Base-by-base conservation (phyloP, 2,329 filamentous ascomycete genomes). In the Colletotrichum shisoi region DNA sequence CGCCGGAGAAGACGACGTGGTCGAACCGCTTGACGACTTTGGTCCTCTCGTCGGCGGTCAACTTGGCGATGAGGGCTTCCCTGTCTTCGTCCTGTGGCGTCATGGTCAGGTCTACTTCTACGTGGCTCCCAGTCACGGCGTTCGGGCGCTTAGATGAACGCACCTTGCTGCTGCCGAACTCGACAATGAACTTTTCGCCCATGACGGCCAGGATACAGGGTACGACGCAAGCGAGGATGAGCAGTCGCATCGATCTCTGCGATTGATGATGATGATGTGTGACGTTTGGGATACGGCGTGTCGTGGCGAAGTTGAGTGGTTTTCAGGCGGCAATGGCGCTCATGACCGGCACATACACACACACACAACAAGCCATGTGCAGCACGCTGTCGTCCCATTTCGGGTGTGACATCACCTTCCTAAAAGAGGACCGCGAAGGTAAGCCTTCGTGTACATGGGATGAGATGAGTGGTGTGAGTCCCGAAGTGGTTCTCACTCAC, bases 1-100 rank as follows among this genome's bases (percentile, higher is more conserved):
- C 70, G 3, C 78, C 78, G 2, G 71, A 72, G 57, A 80, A 79
- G 21, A 79, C 69, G 56, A 76, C 76, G 27, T 68, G 65, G 5
- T 68, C 56, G 15, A 68, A 60, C 1, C 44, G 42, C 39, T 68
- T 65, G 4, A 68, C 65, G 3, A 68, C 27, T 13, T 64, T 68
- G 4, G 65, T 68, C 11, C 56, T 44, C 56, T 56, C 54, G 2
- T 68, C 65, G 1, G 54, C 42, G 6, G 65, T 68, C 27, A 68
- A 7, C 17, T 52, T 60, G 19, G 9, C 11, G 42, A 68, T 52
- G 15, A 68, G 21, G 6, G 45, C 42, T 17, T 68, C 56, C 39
- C 65, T 49, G n/a, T 68, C 65, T 24, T 57, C 65, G 8, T 64
- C 61, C 65, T 68, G 13, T 11, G 12, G 17, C 9, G 13, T 24